A percentile compares a stretch with the other conserved stretches of the same genome.
These are phyloP conservation scores for Calocera viscosa DNA, from an alignment of 768 basidiomycete genomes.

Conservation along the genomic window DNA sequence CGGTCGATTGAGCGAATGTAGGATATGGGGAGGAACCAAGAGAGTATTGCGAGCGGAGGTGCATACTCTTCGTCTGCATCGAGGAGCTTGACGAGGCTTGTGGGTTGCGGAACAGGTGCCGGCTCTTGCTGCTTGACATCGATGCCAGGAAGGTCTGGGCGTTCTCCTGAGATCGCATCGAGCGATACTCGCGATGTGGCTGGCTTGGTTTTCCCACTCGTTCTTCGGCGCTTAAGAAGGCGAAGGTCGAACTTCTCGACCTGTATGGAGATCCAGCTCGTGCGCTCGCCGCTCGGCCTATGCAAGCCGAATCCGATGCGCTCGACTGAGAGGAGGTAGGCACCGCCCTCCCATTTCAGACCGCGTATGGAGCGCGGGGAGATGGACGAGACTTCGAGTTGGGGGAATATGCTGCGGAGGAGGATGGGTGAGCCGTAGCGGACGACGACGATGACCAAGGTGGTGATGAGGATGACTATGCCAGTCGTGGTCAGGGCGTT, in stretches of 20 bases:
- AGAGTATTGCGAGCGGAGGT: constrained; percentile 11
- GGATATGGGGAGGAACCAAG: constrained; percentile 7
- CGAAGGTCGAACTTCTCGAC: constrained; percentile 51
- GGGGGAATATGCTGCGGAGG: constrained; percentile 43
- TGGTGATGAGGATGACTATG: constrained; percentile 5
- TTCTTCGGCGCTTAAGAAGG: constrained; percentile 25
- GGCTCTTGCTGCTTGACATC: constrained; percentile 10
- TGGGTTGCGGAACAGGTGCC: constrained; percentile 2
- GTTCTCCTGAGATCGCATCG: background rate
- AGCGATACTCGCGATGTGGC: background rate
- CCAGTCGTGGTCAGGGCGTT: background rate
- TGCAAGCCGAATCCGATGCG: constrained; percentile 51
- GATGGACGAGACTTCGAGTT: constrained; percentile 56
- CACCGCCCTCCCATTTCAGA: constrained; percentile 49
- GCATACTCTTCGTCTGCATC: constrained; percentile 2
- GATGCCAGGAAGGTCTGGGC: constrained; percentile 11
- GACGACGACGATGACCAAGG: constrained; percentile 38
- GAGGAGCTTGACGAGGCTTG: constrained; percentile 1
- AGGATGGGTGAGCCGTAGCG: constrained; percentile 56
- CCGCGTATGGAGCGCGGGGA: constrained; percentile 69
- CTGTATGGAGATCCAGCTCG: constrained; percentile 48
- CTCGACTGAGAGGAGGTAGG: constrained; percentile 47
- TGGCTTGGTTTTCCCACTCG: constrained; percentile 25
- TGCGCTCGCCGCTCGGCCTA: constrained; percentile 37
- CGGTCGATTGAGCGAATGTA: constrained; percentile 33